A percentile compares a stretch with the other conserved stretches of the same genome.
Conservation (phyloP, 106 monocot genomes). For the Dendrobium chrysotoxum region DNA sequence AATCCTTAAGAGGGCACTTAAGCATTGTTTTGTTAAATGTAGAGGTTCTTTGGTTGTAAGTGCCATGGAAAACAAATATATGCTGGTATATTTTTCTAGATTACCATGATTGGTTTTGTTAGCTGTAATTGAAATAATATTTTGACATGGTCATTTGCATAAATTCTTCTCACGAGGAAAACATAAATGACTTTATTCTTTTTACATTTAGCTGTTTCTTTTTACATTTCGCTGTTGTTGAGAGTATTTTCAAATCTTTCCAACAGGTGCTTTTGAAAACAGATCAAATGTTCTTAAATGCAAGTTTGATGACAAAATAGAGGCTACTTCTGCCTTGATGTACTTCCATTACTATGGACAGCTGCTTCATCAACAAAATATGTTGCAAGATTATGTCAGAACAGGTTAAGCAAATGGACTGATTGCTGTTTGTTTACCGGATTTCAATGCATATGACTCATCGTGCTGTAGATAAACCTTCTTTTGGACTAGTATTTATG, state of each 20-base stretch:
- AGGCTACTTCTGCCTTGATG: constrained; percentile 89
- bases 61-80: background rate
- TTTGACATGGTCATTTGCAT: background rate
- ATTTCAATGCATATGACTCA: background rate
- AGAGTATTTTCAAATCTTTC: background rate
- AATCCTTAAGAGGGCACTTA: too few relatives aligned
- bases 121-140: background rate
- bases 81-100: background rate
- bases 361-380: constrained; percentile 93
- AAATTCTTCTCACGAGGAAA: background rate
- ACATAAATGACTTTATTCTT: background rate
- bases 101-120: background rate
- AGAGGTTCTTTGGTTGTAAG: too few relatives aligned
- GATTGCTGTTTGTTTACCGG: background rate
- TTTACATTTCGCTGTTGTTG: background rate
- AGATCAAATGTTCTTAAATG: constrained; percentile 30
- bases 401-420: constrained; percentile 50
- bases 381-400: constrained; percentile 96
- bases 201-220: background rate
- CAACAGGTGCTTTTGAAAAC: background rate
- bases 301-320: constrained; percentile 95
- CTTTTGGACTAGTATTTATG: background rate
- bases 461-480: background rate
- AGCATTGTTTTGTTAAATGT: too few relatives aligned
- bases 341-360: constrained; percentile 97